Conservation (phyloP, 345 rosid species). For the Salix exigua region DNA sequence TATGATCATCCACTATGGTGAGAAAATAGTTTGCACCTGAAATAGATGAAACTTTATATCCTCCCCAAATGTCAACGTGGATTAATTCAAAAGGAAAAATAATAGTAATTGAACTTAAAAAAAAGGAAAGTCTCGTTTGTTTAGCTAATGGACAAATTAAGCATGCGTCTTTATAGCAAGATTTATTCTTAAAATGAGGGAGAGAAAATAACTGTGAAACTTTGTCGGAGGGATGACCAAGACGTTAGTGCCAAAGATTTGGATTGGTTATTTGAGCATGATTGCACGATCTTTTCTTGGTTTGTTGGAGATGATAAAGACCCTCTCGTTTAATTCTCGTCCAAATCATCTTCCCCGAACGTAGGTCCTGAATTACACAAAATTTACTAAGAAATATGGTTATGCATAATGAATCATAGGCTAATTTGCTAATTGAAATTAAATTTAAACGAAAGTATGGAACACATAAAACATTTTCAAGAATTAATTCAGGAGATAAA, state of each 20-base stretch:
- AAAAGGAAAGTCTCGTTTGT: not conserved
- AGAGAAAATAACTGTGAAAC: not conserved
- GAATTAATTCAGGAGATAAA: too few relatives aligned
- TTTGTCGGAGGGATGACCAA: not conserved
- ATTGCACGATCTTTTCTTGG: too few relatives aligned
- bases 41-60: too few relatives aligned
- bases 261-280: too few relatives aligned
- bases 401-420: too few relatives aligned
- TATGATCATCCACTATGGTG: conserved; percentile 3
- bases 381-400: too few relatives aligned
- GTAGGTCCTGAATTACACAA: not conserved
- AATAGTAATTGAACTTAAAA: not conserved
- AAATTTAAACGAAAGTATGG: not conserved
- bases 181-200: not conserved
- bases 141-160: not conserved
- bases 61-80: conserved; percentile 9
- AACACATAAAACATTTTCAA: too few relatives aligned
- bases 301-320: not conserved
- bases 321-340: not conserved
- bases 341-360: conserved; percentile 2
- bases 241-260: not conserved
- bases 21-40: not conserved
- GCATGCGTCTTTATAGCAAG: not conserved
- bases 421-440: not conserved
- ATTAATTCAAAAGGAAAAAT: not conserved